A percentile compares a stretch with the other conserved stretches of the same genome.
phyloP scores from a whole-genome alignment of 805 yeast genomes.

The Candida sithepensis region DNA sequence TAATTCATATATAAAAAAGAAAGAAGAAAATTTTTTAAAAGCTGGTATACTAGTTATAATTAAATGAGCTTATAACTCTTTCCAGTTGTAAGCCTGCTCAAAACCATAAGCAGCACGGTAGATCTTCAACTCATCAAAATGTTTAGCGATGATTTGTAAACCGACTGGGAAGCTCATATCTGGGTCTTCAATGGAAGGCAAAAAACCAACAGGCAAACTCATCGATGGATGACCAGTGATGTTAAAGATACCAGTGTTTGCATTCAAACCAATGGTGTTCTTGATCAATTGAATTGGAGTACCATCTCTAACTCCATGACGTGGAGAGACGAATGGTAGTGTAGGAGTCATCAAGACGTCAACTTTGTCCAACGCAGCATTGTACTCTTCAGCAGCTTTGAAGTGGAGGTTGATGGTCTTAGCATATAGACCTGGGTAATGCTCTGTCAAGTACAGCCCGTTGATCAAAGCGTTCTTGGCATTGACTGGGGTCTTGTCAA shows the following conservation, averaged over 20 bases:
- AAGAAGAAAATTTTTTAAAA: no score
- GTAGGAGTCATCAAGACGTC: constrained; percentile 36
- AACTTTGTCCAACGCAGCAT: constrained; percentile 26
- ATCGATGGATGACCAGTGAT: constrained; percentile 37
- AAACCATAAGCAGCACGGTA: constrained; percentile 36
- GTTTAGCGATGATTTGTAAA: constrained; percentile 33
- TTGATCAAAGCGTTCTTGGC: constrained; percentile 26
- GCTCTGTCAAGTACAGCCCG: constrained; percentile 30
- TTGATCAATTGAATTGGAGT: constrained; percentile 25
- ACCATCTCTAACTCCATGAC: constrained; percentile 25
- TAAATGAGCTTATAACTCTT: constrained; percentile 6
- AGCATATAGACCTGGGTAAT: constrained; percentile 32
- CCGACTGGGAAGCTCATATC: constrained; percentile 34
- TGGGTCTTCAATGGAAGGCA: constrained; percentile 30
- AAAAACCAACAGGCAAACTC: constrained; percentile 32
- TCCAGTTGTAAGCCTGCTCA: constrained; percentile 31
- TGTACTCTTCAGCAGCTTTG: constrained; percentile 31
- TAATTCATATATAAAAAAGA: not conserved
- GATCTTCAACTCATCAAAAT: constrained; percentile 30
- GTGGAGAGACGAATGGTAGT: constrained; percentile 27
- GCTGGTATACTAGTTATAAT: no score
- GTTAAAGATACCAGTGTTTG: constrained; percentile 35
- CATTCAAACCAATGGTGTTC: constrained; percentile 32
- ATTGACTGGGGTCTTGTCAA: constrained; percentile 17
- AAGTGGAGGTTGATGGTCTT: constrained; percentile 32